Evolutionary conservation across 129 eudicot genomes (phyloP).

Genomic region (Solidago caesia): DNA sequence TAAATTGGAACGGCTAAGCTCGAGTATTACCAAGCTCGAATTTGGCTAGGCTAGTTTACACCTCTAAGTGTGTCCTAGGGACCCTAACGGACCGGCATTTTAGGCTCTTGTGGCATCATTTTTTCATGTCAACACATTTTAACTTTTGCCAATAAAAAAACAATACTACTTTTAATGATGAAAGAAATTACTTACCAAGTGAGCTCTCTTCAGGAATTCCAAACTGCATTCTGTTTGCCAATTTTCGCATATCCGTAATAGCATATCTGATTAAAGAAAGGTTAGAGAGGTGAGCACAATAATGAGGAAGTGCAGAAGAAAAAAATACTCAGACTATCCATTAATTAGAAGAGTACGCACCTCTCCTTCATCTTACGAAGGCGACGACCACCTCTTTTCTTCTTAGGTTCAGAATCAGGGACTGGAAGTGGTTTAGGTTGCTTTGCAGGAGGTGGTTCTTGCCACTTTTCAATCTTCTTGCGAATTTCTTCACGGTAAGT

Average conservation of each 20-base stretch:
- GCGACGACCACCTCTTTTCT: constrained; percentile 92
- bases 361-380: constrained; percentile 94
- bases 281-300: background rate
- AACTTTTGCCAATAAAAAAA: no score
- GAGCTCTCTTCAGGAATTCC: constrained; percentile 97
- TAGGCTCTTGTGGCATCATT: no score
- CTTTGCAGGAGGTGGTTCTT: constrained; percentile 99
- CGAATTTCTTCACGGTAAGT: constrained; percentile 66
- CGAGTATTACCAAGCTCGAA: no score
- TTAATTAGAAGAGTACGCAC: constrained; percentile 25
- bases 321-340: background rate
- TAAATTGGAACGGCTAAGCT: no score
- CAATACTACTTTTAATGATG: background rate
- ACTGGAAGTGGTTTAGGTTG: constrained; percentile 98
- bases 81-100: no score
- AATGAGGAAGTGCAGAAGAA: background rate
- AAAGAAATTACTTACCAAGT: constrained; percentile 48
- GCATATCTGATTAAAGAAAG: constrained; percentile 58
- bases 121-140: no score
- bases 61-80: no score
- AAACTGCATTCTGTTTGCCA: constrained; percentile 95
- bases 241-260: constrained; percentile 84
- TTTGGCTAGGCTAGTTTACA: no score
- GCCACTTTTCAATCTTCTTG: constrained; percentile 98
- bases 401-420: constrained; percentile 96